Percentiles rank a stretch among this genome's conserved stretches.
phyloP scores from a whole-genome alignment of 768 basidiomycete genomes.

The Multifurca ochricompacta region DNA sequence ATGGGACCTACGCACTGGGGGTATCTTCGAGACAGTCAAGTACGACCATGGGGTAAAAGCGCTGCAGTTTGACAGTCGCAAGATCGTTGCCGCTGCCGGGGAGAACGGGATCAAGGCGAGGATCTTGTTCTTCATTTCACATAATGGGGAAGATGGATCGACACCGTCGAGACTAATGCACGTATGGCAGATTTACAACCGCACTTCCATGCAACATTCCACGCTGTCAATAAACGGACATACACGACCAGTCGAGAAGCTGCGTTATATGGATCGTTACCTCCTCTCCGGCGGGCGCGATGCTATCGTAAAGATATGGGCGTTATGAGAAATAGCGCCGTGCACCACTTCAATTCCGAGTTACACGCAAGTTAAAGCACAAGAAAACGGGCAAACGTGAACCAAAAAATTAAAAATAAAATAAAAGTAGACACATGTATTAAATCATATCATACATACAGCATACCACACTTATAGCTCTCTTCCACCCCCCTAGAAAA shows the following conservation, averaged over 20 bases:
- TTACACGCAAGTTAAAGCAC: too few relatives aligned
- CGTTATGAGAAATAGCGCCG: constrained; percentile 43
- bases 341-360: neutral
- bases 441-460: too few relatives aligned
- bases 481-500: too few relatives aligned
- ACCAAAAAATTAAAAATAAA: neutral
- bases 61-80: constrained; percentile 91
- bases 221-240: constrained; percentile 89
- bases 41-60: constrained; percentile 88
- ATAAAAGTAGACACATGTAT: too few relatives aligned
- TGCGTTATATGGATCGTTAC: constrained; percentile 96
- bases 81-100: constrained; percentile 85
- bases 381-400: too few relatives aligned
- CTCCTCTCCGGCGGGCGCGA: constrained; percentile 87
- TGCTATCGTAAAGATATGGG: constrained; percentile 86
- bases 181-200: constrained; percentile 76
- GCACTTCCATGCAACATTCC: constrained; percentile 85
- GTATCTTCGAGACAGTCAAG: constrained; percentile 78
- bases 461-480: too few relatives aligned
- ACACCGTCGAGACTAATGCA: neutral
- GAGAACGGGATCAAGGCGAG: constrained; percentile 88
- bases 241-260: constrained; percentile 73
- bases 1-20: constrained; percentile 93
- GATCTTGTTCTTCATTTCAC: neutral
- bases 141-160: neutral